Percentiles rank a stretch among this genome's conserved stretches.
Evolutionary conservation across 1,284 basidiomycete genomes (phyloP).

Genomic region (Chondrostereum purpureum): DNA sequence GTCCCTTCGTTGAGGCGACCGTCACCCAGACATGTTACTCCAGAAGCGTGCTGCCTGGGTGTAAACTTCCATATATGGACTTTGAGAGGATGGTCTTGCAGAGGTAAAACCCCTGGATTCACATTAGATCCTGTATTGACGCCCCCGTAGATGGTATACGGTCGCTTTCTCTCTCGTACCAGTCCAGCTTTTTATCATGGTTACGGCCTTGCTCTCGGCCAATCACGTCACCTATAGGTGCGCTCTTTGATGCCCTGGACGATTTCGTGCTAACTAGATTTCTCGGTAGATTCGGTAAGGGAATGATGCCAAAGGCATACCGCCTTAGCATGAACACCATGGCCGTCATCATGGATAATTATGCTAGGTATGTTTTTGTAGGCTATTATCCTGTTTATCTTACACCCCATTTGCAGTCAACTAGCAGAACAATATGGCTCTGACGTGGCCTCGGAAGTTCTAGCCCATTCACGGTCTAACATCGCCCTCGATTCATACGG

Average conservation of each 20-base stretch:
- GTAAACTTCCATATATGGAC: slow-evolving; percentile 50
- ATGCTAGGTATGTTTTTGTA: slow-evolving; percentile 45
- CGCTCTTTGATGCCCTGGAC: background rate
- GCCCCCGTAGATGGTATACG: slow-evolving; percentile 46
- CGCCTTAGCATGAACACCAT: slow-evolving; percentile 56
- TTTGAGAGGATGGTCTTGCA: slow-evolving; percentile 39
- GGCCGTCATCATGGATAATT: slow-evolving; percentile 70
- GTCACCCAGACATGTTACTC: slow-evolving; percentile 59
- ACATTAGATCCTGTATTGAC: background rate
- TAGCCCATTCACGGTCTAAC: slow-evolving; percentile 28
- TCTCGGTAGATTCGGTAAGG: slow-evolving; percentile 64
- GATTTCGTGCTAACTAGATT: background rate
- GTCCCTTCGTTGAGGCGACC: slow-evolving; percentile 63
- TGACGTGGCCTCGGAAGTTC: slow-evolving; percentile 35
- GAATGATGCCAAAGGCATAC: slow-evolving; percentile 71
- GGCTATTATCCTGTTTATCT: slow-evolving; percentile 3
- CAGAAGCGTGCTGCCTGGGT: slow-evolving; percentile 54
- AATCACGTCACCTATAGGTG: slow-evolving; percentile 63
- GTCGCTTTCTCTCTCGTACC: slow-evolving; percentile 52
- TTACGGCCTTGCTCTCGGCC: slow-evolving; percentile 53
- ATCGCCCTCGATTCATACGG: slow-evolving; percentile 18
- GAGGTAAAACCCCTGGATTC: background rate
- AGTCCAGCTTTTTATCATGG: slow-evolving; percentile 47
- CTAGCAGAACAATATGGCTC: slow-evolving; percentile 45
- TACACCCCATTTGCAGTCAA: slow-evolving; percentile 27